Evolutionary conservation across 164 flowering plant genomes (phyloP), one percentile per base, ranked within the genome.

Genomic region (Warburgia ugandensis): DNA sequence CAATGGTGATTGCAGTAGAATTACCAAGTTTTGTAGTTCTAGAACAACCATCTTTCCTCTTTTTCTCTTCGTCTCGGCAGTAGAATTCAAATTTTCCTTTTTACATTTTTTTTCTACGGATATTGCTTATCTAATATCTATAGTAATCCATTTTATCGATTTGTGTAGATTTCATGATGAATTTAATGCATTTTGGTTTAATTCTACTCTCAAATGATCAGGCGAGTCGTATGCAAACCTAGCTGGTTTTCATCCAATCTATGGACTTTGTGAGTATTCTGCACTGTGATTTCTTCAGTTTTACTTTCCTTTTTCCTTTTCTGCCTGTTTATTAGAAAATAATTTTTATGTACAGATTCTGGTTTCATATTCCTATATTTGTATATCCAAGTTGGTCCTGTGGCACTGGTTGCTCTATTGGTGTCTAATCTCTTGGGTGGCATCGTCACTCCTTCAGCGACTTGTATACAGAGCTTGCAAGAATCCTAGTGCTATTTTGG

Each of bases 201-300:
- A 56, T 44, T 42, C 51, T 52, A 62, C 48, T 59, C 69, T 21
- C 63, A 33, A 41, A 38, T 77, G 48, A 39, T 19, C 94, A 88
- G 97, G 69, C 88, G 27, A 92, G 99, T 92, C 99, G n/a, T 92
- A 92, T 58, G 99, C 97, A 62, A 92, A 79, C 73, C 68, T 92
- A 67, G 97, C 99, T 57, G 99, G 99, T 45, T 87, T 92, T 50
- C 73, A 75, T 58, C 84, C 97, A 47, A 86, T 92, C 25, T 88
- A 89, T 65, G 99, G 99, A 51, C 95, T 92, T 21, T 92, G 99
- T 92, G 79, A 92, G 96, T 83, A 39, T 36, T 13, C 30, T 25
- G 25, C 6, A 16, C 41, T 38, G 10, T 40, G 26, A 10, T 25
- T 41, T n/a, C 37, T 33, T 43, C 12, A 35, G 12, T 37, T 9